Percentiles rank a stretch among this genome's conserved stretches.
phyloP scores from a whole-genome alignment of 257 asterid species.

The Cruciata laevipes region DNA sequence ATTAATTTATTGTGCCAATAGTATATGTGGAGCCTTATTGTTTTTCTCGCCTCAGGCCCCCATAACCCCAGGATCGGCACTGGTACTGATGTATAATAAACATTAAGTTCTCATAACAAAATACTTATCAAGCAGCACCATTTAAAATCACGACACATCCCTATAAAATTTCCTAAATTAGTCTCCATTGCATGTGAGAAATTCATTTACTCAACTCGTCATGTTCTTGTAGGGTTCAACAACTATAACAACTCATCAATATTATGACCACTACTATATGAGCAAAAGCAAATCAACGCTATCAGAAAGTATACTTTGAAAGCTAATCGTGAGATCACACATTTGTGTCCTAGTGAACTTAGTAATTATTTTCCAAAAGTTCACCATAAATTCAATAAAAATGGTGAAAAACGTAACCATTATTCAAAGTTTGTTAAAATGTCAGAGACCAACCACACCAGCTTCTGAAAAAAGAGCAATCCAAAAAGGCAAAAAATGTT shows the following conservation, averaged over 20 bases:
- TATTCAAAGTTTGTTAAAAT: neutral
- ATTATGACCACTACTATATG: neutral
- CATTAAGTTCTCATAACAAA: no score
- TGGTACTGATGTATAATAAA: no score
- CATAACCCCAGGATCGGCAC: no score
- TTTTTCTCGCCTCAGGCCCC: no score
- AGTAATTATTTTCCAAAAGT: neutral
- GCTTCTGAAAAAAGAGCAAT: neutral
- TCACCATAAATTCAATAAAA: neutral
- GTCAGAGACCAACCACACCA: conserved; percentile 15
- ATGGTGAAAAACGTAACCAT: neutral
- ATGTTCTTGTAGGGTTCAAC: neutral
- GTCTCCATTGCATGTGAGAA: neutral
- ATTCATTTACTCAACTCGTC: neutral
- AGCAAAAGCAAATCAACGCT: neutral
- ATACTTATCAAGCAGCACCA: neutral
- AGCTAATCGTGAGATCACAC: neutral
- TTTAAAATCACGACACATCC: neutral
- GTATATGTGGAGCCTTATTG: no score
- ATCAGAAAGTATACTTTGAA: neutral
- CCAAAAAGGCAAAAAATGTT: neutral
- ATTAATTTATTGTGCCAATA: no score
- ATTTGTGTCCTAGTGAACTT: neutral
- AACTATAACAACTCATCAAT: neutral
- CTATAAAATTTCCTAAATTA: neutral